A percentile compares a stretch with the other conserved stretches of the same genome.
Evolutionary conservation across 2,329 filamentous ascomycete genomes (phyloP).

Genomic region (Pseudocercospora cruenta): DNA sequence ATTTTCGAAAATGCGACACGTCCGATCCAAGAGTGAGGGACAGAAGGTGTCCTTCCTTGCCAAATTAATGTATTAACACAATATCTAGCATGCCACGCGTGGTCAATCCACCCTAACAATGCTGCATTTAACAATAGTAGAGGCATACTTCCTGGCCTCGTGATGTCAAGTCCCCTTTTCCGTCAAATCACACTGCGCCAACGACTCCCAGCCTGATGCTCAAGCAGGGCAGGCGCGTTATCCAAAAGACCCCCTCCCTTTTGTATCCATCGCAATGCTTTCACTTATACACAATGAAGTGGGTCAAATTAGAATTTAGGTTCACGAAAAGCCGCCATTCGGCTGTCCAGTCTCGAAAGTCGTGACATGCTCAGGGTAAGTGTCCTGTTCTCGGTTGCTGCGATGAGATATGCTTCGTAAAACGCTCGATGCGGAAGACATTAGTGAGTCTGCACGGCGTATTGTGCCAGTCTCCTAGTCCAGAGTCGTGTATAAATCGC

Average conservation of each 20-base stretch:
- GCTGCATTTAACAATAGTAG: neutral
- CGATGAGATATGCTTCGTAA: neutral
- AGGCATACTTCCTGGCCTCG: neutral
- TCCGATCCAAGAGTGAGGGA: neutral
- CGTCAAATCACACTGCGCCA: neutral
- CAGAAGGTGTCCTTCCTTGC: neutral
- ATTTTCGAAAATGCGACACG: neutral
- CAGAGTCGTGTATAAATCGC: constrained; percentile 36
- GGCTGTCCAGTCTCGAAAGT: constrained; percentile 1
- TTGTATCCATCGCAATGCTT: constrained; percentile 22
- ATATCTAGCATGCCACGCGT: neutral
- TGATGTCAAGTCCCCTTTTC: neutral
- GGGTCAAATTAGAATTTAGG: neutral
- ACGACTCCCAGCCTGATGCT: neutral
- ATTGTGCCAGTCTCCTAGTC: constrained; percentile 26
- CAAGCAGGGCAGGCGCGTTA: neutral
- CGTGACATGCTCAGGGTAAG: neutral
- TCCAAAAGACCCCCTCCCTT: constrained; percentile 10
- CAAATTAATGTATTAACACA: constrained; percentile 3
- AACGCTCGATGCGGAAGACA: neutral
- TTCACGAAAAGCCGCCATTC: constrained; percentile 1
- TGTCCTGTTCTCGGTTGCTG: neutral
- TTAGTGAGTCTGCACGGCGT: neutral
- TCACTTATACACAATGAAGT: constrained; percentile 20
- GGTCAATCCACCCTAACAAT: neutral